Evolutionary conservation across 73 alveolate species (phyloP).

Genomic region (Paramecium biaurelia): DNA sequence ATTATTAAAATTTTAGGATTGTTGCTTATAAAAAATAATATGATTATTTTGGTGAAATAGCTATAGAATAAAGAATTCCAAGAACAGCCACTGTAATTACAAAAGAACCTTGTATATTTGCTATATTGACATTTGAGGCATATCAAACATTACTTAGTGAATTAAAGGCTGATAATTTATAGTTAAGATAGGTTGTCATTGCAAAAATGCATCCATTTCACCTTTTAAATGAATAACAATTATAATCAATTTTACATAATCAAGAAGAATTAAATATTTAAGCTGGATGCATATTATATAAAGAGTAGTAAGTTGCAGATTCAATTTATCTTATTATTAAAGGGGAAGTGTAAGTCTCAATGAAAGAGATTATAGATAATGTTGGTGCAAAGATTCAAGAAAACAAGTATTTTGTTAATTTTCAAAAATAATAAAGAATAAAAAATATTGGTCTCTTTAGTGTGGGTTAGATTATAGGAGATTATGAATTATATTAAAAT

Average conservation of each 20-base stretch:
- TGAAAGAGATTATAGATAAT: neutral
- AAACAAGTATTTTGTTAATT: neutral
- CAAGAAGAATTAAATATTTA: neutral
- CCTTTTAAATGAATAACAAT: neutral
- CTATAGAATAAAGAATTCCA: neutral
- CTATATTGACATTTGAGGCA: neutral
- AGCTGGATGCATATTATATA: neutral
- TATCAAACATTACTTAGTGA: neutral
- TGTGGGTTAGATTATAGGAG: slow-evolving; percentile 10
- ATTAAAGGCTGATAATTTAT: neutral
- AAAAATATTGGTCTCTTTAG: neutral
- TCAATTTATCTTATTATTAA: neutral
- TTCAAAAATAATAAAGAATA: neutral
- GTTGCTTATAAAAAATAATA: slow-evolving; percentile 8
- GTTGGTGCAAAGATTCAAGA: neutral
- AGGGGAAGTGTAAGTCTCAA: slow-evolving; percentile 4
- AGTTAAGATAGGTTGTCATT: neutral
- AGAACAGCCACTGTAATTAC: slow-evolving; percentile 24
- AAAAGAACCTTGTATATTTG: neutral
- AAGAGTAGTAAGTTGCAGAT: neutral
- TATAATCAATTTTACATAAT: neutral
- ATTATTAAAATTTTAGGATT: neutral
- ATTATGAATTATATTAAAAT: neutral
- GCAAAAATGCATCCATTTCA: neutral
- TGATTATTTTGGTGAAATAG: slow-evolving; percentile 49